A percentile compares a stretch with the other conserved stretches of the same genome.
These are phyloP conservation scores for Monosporozyma unispora DNA, from an alignment of 805 yeast genomes.

Conservation along the genomic window DNA sequence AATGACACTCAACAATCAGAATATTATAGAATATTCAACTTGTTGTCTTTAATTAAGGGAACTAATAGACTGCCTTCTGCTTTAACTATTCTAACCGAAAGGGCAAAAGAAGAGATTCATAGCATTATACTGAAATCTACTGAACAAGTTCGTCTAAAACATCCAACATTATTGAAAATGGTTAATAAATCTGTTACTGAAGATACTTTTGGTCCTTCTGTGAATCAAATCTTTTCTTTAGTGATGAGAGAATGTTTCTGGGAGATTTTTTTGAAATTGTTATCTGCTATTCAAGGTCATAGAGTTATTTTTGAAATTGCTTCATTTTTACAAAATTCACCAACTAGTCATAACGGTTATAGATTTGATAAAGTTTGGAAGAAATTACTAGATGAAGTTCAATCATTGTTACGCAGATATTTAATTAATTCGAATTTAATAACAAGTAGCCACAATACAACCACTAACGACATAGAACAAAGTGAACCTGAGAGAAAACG, in stretches of 20 bases:
- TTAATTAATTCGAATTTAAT: constrained; percentile 13
- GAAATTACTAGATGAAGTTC: constrained; percentile 31
- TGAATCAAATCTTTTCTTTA: constrained; percentile 42
- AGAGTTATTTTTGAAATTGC: constrained; percentile 54
- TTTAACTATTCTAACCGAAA: constrained; percentile 42
- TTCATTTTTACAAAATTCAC: constrained; percentile 23
- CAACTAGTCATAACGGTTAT: constrained; percentile 17
- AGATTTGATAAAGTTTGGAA: constrained; percentile 38
- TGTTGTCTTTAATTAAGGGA: constrained; percentile 50
- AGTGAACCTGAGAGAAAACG: constrained; percentile 6
- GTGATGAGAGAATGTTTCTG: constrained; percentile 65
- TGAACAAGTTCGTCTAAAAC: constrained; percentile 54
- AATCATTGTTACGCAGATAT: constrained; percentile 16
- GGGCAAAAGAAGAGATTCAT: constrained; percentile 54
- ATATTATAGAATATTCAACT: constrained; percentile 32
- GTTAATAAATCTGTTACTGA: constrained; percentile 13
- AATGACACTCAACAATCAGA: constrained; percentile 12
- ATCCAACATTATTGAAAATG: constrained; percentile 36
- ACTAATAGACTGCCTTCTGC: constrained; percentile 54
- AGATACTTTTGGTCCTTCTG: constrained; percentile 29
- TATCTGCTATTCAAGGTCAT: constrained; percentile 61
- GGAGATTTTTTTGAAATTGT: constrained; percentile 53
- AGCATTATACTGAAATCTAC: constrained; percentile 52
- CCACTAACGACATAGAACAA: constrained; percentile 4
- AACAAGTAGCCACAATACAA: constrained; percentile 2